Evolutionary conservation across 2,329 filamentous ascomycete species (phyloP), one percentile per base, ranked within the genome.

Genomic region (Hirsutella minnesotensis): DNA sequence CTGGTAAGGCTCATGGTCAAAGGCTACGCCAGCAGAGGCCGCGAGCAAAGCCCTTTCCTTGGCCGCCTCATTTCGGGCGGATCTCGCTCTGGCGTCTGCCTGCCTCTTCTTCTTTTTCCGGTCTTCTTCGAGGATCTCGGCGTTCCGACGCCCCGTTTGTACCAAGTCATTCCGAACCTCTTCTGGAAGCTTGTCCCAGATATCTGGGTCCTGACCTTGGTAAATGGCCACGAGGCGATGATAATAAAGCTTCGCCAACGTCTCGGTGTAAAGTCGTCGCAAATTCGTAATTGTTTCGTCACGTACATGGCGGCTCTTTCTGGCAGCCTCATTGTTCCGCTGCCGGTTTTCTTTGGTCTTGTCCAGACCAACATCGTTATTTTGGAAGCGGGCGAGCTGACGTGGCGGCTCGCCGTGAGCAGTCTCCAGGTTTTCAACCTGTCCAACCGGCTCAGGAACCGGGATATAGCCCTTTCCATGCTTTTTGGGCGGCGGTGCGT

Each of bases 251-350:
- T 60, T 55, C 5, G 55, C 47, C 5, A 49, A 43, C 30, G 50
- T 46, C 3, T 51, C 49, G 33, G 55, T 51, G 15, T 54, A 45
- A 19, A 61, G 46, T 3, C 24, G 16, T 2, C 49, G 51, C 8
- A 51, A 49, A 10, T 51, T 46, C 0, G 43, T 38, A 1, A 59
- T 48, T 0, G 49, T 45, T 40, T 63, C 61, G 21, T 57, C 43
- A 0, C 61, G 53, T 18, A 53, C 49, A 18, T 55, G 46, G 1
- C 64, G 55, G 10, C 56, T 60, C 42, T 62, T 59, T 47, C 60
- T 62, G 20, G 64, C 64, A 0, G 64, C 59, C 30, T 51, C 44
- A 46, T 65, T 66, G 52, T 67, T 67, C 4, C 63, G 51, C 35
- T 53, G 44, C 2, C 58, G 52, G 16, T 63, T 27, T 12, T 27